Percentiles rank a stretch among this genome's conserved stretches.
Evolutionary conservation across 345 rosid species (phyloP).

Genomic region (Acer campestre): DNA sequence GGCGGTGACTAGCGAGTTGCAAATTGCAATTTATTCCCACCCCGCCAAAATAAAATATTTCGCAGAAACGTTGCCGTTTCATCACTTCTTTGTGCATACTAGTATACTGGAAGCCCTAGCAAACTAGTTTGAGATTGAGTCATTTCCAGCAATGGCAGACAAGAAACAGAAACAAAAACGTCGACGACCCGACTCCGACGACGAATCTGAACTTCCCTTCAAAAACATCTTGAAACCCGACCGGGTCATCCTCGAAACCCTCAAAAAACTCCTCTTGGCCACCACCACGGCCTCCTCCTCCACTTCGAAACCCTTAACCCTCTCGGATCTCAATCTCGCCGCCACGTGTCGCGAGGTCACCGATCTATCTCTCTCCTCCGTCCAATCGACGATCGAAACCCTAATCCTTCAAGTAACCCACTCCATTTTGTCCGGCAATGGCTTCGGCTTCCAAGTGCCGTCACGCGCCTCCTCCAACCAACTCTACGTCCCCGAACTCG

Average conservation of each 20-base stretch:
- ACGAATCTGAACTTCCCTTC: constrained; percentile 62
- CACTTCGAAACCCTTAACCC: constrained; percentile 62
- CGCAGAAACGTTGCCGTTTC: constrained; percentile 1
- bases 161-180: constrained; percentile 69
- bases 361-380: constrained; percentile 83
- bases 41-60: constrained; percentile 1
- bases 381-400: constrained; percentile 77
- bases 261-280: constrained; percentile 31
- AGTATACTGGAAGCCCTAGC: constrained; percentile 1
- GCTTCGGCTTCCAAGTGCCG: constrained; percentile 88
- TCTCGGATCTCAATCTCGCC: constrained; percentile 81
- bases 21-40: background rate
- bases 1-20: too few species aligned
- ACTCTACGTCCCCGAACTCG: constrained; percentile 98
- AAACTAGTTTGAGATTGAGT: background rate
- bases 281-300: constrained; percentile 40
- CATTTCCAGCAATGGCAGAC: constrained; percentile 43
- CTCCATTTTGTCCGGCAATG: constrained; percentile 83
- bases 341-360: constrained; percentile 78
- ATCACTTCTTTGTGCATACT: background rate
- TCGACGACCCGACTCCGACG: constrained; percentile 53
- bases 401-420: constrained; percentile 66
- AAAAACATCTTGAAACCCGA: constrained; percentile 67
- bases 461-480: constrained; percentile 95
- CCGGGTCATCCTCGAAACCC: constrained; percentile 51